Base-by-base conservation (phyloP, 495 filamentous ascomycete species). In the Corynascus novoguineensis region DNA sequence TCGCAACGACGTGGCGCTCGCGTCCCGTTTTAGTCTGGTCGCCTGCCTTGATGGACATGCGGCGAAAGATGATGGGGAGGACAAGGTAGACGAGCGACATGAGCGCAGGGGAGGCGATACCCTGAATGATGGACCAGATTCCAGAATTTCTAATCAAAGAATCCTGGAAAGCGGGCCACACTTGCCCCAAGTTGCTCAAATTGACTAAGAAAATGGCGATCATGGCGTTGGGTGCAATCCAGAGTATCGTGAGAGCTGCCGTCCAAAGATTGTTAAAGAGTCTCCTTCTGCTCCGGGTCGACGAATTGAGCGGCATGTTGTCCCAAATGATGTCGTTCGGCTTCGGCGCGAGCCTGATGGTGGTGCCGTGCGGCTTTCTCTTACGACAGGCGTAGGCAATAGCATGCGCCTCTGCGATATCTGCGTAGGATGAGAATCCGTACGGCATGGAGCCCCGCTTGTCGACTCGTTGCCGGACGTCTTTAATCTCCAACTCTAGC, bases 241-340 rank as follows among this genome's bases (percentile, higher is more conserved):
- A 98, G n/a, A 93, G 62, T 7, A 95, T 28, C 0, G 93, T 97
- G 58, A 98, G 73, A 6, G 88, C 60, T 28, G 81, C 71, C 22
- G 97, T 85, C 88, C 92, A 95, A 40, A 95, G 68, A 48, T 88
- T 86, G 68, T 90, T 93, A 59, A 87, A 78, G 45, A 95, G 75
- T 19, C 84, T 75, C 64, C 86, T 87, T 77, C 84, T 88, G 50
- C 79, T 74, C 55, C 91, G 83, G 8, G 81, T 75, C 19, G 78
- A 68, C 46, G 86, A 83, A 24, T 78, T 79, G 55, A 95, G 74
- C 19, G 80, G 80, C 66, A 97, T 79, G 64, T 98, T 98, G 60
- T 91, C 87, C 93, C 93, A 98, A 61, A 98, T 96, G 31, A 98
- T 79, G 67, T 97, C 93, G 61, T 88, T 88, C 25, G 95, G 92